phyloP scores from a whole-genome alignment of 164 flowering plant species.

The Kalanchoe fedtschenkoi region DNA sequence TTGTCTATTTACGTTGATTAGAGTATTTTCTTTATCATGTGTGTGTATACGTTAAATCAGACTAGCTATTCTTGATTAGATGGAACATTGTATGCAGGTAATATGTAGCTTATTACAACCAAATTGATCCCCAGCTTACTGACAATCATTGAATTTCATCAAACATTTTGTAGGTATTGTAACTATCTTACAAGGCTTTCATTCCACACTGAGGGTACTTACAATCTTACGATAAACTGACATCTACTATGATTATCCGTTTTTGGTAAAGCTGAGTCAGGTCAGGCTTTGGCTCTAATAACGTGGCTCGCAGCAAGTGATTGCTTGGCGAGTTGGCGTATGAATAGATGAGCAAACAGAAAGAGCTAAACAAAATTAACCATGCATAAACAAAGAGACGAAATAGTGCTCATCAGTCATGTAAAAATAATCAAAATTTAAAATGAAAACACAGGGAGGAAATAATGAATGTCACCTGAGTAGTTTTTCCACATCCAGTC shows the following conservation, averaged over 20 bases:
- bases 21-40: no score
- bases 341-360: neutral
- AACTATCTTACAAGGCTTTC: neutral
- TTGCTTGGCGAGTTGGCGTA: neutral
- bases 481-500: slow-evolving; percentile 99
- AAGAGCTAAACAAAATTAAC: neutral
- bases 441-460: neutral
- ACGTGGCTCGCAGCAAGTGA: neutral
- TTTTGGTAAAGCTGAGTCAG: neutral
- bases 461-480: slow-evolving; percentile 61
- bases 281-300: neutral
- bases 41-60: no score
- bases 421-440: no score
- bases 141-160: neutral
- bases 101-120: neutral
- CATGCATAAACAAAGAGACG: neutral
- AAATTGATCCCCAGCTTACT: neutral
- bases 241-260: neutral
- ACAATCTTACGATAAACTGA: neutral
- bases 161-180: neutral
- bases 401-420: no score
- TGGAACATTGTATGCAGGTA: neutral
- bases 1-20: no score
- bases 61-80: no score
- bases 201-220: neutral